Conservation (phyloP, 1,284 basidiomycete genomes). For the Pseudomicrostroma phylloplanum region DNA sequence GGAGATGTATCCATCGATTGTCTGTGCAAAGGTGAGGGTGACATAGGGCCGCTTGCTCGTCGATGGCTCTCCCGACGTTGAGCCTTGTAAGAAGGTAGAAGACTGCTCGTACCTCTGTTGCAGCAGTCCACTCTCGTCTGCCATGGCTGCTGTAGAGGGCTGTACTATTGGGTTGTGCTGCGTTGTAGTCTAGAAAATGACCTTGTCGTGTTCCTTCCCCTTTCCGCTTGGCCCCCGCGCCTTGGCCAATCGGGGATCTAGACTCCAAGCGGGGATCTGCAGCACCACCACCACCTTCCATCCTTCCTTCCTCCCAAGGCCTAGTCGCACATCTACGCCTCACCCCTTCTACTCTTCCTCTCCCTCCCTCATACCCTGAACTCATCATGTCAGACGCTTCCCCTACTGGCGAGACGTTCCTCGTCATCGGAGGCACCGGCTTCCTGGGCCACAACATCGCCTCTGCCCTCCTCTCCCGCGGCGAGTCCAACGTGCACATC, state of each 20-base stretch:
- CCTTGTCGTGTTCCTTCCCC: too few species aligned
- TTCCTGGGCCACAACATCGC: slow-evolving; percentile 47
- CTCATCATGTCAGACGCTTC: slow-evolving; percentile 36
- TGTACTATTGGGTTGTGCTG: too few species aligned
- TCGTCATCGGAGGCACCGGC: slow-evolving; percentile 47
- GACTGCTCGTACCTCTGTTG: background rate
- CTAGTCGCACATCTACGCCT: too few species aligned
- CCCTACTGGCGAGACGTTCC: slow-evolving; percentile 42
- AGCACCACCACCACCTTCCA: too few species aligned
- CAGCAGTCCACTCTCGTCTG: background rate
- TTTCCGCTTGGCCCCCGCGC: too few species aligned
- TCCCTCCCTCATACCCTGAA: background rate
- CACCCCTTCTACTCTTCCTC: background rate
- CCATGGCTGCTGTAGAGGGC: too few species aligned
- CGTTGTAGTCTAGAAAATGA: too few species aligned
- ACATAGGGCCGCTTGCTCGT: slow-evolving; percentile 42
- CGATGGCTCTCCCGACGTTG: background rate
- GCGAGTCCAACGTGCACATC: slow-evolving; percentile 41
- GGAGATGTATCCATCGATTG: slow-evolving; percentile 85
- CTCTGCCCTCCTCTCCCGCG: slow-evolving; percentile 40
- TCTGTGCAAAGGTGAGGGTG: slow-evolving; percentile 92
- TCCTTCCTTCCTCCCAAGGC: too few species aligned
- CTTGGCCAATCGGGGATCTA: too few species aligned
- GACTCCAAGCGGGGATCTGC: too few species aligned
- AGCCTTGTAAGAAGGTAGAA: background rate